These are phyloP conservation scores for Cytospora piceae DNA, from an alignment of 2,329 filamentous ascomycete genomes.

Conservation along the genomic window DNA sequence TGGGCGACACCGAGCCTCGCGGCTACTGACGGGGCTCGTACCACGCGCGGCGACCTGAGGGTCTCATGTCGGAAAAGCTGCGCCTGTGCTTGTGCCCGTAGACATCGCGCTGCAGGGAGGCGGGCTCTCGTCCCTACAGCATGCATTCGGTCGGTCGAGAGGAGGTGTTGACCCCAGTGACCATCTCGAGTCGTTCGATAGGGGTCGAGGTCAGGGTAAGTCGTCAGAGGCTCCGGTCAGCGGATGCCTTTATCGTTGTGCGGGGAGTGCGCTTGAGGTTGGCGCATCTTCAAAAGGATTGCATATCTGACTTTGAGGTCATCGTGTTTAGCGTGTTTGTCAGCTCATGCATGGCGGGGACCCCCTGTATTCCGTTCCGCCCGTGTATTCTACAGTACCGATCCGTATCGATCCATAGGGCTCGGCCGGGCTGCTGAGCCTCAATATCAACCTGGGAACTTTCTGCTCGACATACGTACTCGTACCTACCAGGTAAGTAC, in stretches of 20 bases:
- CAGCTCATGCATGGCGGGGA: conserved; percentile 13
- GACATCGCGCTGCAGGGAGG: conserved; percentile 29
- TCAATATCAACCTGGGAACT: neutral
- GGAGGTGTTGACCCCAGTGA: conserved; percentile 25
- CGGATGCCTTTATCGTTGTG: conserved; percentile 9
- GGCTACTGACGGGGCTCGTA: neutral
- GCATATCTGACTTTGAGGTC: conserved; percentile 5
- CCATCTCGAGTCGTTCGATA: conserved; percentile 26
- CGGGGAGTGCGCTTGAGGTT: neutral
- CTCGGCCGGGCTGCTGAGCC: neutral
- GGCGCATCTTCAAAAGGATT: conserved; percentile 6
- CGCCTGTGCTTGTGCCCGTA: conserved; percentile 18
- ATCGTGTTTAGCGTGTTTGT: conserved; percentile 13
- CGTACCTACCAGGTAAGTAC: no score
- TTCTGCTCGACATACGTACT: no score
- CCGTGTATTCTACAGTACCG: no score
- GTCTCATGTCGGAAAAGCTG: conserved; percentile 8
- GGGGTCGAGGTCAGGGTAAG: conserved; percentile 9
- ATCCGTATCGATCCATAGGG: no score
- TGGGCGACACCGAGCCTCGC: conserved; percentile 1
- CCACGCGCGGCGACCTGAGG: neutral
- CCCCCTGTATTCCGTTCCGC: neutral
- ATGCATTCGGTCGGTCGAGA: conserved; percentile 29
- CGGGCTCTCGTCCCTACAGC: conserved; percentile 26
- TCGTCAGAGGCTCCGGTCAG: conserved; percentile 6